Conservation (phyloP, 352 stramenopile genomes). For the Poterioochromonas sp. region DNA sequence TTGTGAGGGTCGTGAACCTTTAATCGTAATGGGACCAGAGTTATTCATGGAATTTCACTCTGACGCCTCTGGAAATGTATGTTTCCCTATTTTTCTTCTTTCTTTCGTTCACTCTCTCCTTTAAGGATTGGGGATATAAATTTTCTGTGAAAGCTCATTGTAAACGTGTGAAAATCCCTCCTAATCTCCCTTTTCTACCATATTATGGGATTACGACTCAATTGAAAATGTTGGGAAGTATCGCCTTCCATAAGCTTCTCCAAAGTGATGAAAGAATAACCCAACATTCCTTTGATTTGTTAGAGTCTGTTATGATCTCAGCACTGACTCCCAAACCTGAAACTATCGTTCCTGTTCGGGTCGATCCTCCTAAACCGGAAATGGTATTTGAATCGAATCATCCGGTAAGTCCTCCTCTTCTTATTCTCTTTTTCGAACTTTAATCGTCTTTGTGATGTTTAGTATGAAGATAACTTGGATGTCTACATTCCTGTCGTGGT, state of each 20-base stretch:
- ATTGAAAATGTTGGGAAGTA: slow-evolving; percentile 3
- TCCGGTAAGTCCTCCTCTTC: too few species aligned
- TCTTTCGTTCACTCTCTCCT: too few species aligned
- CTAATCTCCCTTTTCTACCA: too few species aligned
- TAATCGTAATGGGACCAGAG: slow-evolving; percentile 55
- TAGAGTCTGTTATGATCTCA: background rate
- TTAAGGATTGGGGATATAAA: slow-evolving; percentile 69
- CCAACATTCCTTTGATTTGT: too few species aligned
- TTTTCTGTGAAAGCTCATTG: slow-evolving; percentile 47
- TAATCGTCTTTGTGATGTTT: too few species aligned
- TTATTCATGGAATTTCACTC: slow-evolving; percentile 62
- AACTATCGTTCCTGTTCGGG: background rate
- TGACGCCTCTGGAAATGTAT: slow-evolving; percentile 50
- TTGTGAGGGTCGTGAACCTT: slow-evolving; percentile 50
- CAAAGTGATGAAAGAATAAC: too few species aligned
- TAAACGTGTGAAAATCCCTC: too few species aligned
- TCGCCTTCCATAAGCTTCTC: background rate
- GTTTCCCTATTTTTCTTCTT: too few species aligned
- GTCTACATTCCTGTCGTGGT: slow-evolving; percentile 29
- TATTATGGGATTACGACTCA: background rate
- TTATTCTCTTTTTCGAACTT: too few species aligned
- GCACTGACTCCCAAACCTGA: background rate
- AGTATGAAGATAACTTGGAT: slow-evolving; percentile 39
- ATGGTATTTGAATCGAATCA: slow-evolving; percentile 32
- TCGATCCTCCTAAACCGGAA: background rate